Evolutionary conservation across 2,329 filamentous ascomycete species (phyloP), one percentile per base, ranked within the genome.

Genomic region (Davidsoniella eucalypti): DNA sequence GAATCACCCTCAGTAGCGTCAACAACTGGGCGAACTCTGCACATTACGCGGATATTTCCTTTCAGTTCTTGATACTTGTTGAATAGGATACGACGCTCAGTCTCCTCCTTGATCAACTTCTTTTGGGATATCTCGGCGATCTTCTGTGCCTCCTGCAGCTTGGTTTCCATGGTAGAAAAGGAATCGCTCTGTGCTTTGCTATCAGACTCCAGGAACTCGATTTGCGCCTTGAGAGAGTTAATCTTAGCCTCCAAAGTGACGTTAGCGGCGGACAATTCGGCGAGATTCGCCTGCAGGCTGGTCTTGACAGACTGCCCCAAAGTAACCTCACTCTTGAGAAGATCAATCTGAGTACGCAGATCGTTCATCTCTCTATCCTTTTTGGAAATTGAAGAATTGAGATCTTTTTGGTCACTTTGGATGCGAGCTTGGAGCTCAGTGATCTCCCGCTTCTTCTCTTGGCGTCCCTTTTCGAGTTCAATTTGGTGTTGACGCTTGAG

Each of bases 11-110:
- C 80, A 0, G 68, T 64, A 0, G 64, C 57, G 21, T 69, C 70
- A 18, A 84, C 69, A 0, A 82, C 69, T 1, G 92, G 92, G 39
- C 93, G 82, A 25, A 96, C 90, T 61, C 92, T 80, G 61, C 90
- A 96, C 78, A 98, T 98, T 56, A 98, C 92, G 17, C 92, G 83
- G 59, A 98, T 98, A 61, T 98, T 98, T 58, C 92, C 92, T 64
- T 94, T 95, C 53, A 98, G 76, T 61, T 98, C 92, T 63, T 98
- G 87, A 44, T 98, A 90, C 63, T 94, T 92, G 65, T 96, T 96
- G 69, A 96, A 94, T 0, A 98, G 74, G 57, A 93, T 90, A 18
- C 92, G 78, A 12, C 92, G 79, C 47, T 94, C 71, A 0, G 85
- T 92, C 65, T 98, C 92, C 61, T 96, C 92, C 59, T 82, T 86